Percentiles rank a stretch among this genome's conserved stretches.
Conservation (phyloP, 495 filamentous ascomycete species). For the Aspergillus bridgeri region DNA sequence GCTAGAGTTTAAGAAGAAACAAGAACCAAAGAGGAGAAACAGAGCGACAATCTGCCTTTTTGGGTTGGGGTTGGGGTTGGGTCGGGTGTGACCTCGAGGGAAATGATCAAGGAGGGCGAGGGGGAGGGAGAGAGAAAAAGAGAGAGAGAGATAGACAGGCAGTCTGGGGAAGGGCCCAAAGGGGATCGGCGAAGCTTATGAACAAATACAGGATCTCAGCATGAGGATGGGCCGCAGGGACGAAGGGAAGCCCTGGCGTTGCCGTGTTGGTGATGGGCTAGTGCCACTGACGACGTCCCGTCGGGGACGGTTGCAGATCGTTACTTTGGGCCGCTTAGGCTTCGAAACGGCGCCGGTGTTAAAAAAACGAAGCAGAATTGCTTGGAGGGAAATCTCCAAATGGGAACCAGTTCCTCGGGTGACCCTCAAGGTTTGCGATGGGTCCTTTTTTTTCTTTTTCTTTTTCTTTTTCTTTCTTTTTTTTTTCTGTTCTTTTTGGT, state of each 20-base stretch:
- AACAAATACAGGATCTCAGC: conserved; percentile 44
- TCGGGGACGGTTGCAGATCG: conserved; percentile 47
- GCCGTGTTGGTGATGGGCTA: conserved; percentile 33
- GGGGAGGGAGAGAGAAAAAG: conserved; percentile 15
- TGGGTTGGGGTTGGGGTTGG: conserved; percentile 1
- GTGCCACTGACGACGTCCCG: conserved; percentile 50
- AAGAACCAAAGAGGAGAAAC: conserved; percentile 8
- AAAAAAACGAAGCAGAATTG: conserved; percentile 19
- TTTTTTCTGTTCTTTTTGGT: conserved; percentile 17
- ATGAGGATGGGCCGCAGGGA: conserved; percentile 26
- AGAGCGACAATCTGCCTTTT: conserved; percentile 2
- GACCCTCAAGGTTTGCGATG: conserved; percentile 25
- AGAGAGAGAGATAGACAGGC: conserved; percentile 32
- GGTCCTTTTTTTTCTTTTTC: conserved; percentile 14
- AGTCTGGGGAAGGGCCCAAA: conserved; percentile 46
- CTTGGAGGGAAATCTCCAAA: conserved; percentile 30
- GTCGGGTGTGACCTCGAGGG: background rate
- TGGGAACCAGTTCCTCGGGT: conserved; percentile 42
- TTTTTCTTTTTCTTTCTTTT: conserved; percentile 14
- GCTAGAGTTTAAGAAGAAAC: conserved; percentile 16
- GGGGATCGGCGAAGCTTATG: conserved; percentile 80
- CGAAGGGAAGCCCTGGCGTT: conserved; percentile 28
- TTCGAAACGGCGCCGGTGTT: conserved; percentile 26
- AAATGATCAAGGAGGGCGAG: conserved; percentile 14
- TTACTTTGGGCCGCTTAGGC: conserved; percentile 29